phyloP scores from a whole-genome alignment of 495 filamentous ascomycete species.

The Echria macrotheca region DNA sequence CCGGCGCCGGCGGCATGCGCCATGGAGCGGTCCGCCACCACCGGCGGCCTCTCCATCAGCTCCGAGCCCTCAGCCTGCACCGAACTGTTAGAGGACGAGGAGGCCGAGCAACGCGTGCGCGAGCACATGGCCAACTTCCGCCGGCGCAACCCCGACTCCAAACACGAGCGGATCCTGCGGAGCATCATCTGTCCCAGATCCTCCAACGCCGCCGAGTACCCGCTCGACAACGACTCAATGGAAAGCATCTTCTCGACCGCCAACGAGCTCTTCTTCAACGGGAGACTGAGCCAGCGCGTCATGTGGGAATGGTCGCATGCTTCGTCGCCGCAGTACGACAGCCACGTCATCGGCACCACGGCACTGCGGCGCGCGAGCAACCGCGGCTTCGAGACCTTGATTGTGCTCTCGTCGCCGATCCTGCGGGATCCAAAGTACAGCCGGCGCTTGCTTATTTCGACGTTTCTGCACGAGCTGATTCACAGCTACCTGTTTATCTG shows the following conservation, averaged over 20 bases:
- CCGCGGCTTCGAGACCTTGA: slow-evolving; percentile 49
- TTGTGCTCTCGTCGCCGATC: slow-evolving; percentile 48
- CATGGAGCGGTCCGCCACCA: slow-evolving; percentile 30
- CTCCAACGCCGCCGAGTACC: slow-evolving; percentile 32
- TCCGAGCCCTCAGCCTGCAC: slow-evolving; percentile 24
- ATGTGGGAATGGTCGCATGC: slow-evolving; percentile 46
- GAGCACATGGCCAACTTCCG: slow-evolving; percentile 36
- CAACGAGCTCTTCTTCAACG: slow-evolving; percentile 51
- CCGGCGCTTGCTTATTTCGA: slow-evolving; percentile 48
- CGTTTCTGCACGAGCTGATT: slow-evolving; percentile 54
- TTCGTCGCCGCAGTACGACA: slow-evolving; percentile 29
- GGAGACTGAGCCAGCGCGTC: slow-evolving; percentile 44
- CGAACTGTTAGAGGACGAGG: slow-evolving; percentile 32
- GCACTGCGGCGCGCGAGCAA: slow-evolving; percentile 38
- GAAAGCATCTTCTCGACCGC: slow-evolving; percentile 45
- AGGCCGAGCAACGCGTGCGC: slow-evolving; percentile 36
- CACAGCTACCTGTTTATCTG: slow-evolving; percentile 54
- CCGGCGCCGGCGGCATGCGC: slow-evolving; percentile 4
- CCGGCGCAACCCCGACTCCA: slow-evolving; percentile 39
- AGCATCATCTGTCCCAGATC: slow-evolving; percentile 43
- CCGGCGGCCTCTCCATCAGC: slow-evolving; percentile 29
- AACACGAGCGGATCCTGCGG: slow-evolving; percentile 44
- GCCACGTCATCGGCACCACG: slow-evolving; percentile 49
- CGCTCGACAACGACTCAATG: slow-evolving; percentile 46
- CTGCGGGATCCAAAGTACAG: slow-evolving; percentile 42